phyloP scores from a whole-genome alignment of 306 rosid genomes.

The Gynostemma pentaphyllum region DNA sequence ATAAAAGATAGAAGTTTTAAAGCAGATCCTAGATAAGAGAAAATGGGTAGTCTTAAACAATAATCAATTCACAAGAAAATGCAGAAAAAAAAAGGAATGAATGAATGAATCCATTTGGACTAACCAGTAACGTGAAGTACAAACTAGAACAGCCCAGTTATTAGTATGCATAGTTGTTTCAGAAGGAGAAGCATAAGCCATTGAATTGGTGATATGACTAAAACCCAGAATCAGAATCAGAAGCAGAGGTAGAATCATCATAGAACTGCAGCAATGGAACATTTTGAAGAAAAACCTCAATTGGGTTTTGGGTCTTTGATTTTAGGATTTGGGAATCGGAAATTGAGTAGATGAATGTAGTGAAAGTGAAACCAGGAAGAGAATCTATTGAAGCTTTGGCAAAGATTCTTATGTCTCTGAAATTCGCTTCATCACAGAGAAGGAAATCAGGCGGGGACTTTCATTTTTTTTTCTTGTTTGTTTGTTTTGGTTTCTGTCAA shows the following conservation, averaged over 20 bases:
- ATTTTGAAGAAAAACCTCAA: conserved; percentile 2
- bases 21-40: not conserved
- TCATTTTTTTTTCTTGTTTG: too few relatives aligned
- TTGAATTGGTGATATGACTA: conserved; percentile 14
- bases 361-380: too few relatives aligned
- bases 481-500: too few relatives aligned
- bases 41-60: not conserved
- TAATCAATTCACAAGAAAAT: not conserved
- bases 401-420: too few relatives aligned
- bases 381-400: too few relatives aligned
- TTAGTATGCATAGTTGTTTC: conserved; percentile 68
- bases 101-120: not conserved
- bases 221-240: conserved; percentile 31
- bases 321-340: too few relatives aligned
- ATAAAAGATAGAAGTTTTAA: not conserved
- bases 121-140: conserved; percentile 91
- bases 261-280: conserved; percentile 15
- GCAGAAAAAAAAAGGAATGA: not conserved
- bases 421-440: too few relatives aligned
- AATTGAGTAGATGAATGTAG: too few relatives aligned
- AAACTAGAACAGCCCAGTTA: conserved; percentile 91
- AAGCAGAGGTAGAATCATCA: conserved; percentile 15
- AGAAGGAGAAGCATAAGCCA: conserved; percentile 33
- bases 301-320: not conserved
- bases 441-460: too few relatives aligned